Conservation (phyloP, 1,139 yeast genomes). For the Meyerozyma guilliermondii region DNA sequence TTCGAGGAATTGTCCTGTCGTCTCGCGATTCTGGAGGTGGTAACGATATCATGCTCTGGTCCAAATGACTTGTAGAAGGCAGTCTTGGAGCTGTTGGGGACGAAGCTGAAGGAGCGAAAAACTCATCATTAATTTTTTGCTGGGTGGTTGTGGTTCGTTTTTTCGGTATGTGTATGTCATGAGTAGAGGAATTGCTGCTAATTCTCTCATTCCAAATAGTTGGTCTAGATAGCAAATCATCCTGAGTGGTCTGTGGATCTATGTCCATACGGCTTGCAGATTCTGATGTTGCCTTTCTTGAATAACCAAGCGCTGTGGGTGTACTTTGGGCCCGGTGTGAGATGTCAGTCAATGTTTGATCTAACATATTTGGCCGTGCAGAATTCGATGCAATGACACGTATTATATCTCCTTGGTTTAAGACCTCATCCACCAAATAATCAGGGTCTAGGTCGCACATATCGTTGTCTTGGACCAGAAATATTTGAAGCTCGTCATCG, state of each 20-base stretch:
- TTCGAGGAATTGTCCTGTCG: conserved; percentile 23
- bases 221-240: neutral
- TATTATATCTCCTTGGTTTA: conserved; percentile 50
- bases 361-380: neutral
- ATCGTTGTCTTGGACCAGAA: conserved; percentile 57
- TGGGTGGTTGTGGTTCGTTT: neutral
- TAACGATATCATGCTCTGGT: conserved; percentile 22
- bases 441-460: conserved; percentile 78
- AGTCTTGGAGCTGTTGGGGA: neutral
- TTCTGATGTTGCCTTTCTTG: neutral
- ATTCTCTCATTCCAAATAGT: neutral
- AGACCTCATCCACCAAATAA: conserved; percentile 57
- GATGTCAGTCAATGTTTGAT: neutral
- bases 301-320: neutral
- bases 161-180: neutral
- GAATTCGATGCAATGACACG: conserved; percentile 45
- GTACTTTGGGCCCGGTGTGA: neutral
- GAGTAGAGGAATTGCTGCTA: neutral
- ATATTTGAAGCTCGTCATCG: conserved; percentile 46
- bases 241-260: neutral
- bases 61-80: conserved; percentile 6
- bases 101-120: neutral
- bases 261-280: neutral
- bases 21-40: conserved; percentile 30
- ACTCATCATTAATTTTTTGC: neutral